Evolutionary conservation across 1,284 basidiomycete species (phyloP).

Genomic region (Exobasidium rhododendri): DNA sequence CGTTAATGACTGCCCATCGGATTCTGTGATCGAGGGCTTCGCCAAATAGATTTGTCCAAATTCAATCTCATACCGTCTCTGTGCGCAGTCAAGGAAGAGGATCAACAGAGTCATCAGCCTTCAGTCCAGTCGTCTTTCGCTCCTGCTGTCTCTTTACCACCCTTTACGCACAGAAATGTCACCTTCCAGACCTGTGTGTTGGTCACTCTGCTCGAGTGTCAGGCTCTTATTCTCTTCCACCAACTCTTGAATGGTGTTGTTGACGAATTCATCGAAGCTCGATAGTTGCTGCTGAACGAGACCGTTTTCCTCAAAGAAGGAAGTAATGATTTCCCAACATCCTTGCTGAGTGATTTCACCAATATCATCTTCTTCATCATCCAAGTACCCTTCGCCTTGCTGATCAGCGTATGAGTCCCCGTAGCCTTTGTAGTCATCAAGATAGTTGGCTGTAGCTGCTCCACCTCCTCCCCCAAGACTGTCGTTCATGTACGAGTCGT

Average conservation of each 20-base stretch:
- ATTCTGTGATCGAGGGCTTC: slow-evolving; percentile 87
- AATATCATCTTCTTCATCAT: slow-evolving; percentile 20
- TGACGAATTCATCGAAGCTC: slow-evolving; percentile 98
- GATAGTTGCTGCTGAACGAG: slow-evolving; percentile 96
- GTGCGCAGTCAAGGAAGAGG: slow-evolving; percentile 29
- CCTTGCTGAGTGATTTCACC: slow-evolving; percentile 53
- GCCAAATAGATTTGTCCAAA: slow-evolving; percentile 98
- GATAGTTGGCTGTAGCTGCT: background rate
- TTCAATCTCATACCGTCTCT: slow-evolving; percentile 91
- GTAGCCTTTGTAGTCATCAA: slow-evolving; percentile 23
- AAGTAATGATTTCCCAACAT: slow-evolving; percentile 65
- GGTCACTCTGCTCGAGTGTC: slow-evolving; percentile 91
- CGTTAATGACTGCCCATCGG: slow-evolving; percentile 86
- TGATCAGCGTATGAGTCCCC: slow-evolving; percentile 27
- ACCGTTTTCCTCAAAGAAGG: slow-evolving; percentile 96
- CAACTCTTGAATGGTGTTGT: slow-evolving; percentile 99
- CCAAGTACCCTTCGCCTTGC: slow-evolving; percentile 13
- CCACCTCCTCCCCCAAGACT: slow-evolving; percentile 18
- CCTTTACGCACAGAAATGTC: slow-evolving; percentile 61
- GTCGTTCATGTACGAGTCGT: slow-evolving; percentile 43
- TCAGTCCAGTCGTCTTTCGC: too few species aligned
- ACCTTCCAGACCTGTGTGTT: slow-evolving; percentile 68
- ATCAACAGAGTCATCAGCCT: too few species aligned
- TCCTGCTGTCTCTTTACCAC: too few species aligned
- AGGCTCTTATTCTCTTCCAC: slow-evolving; percentile 93